Evolutionary conservation across 257 asterid species (phyloP).

Genomic region (Petunia axillaris): DNA sequence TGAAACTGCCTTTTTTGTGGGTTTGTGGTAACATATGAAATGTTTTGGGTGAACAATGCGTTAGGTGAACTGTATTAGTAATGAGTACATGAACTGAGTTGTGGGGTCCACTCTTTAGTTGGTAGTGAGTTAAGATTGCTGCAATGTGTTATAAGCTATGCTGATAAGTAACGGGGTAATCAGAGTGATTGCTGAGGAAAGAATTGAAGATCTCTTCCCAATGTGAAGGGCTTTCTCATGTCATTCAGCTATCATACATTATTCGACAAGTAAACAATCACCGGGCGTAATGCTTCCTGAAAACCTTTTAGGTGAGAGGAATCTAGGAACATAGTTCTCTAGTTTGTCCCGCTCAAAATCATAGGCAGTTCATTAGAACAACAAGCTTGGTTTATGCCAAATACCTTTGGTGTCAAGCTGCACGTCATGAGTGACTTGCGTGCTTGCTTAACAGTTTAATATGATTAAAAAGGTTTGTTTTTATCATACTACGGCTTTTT

Average conservation of each 20-base stretch:
- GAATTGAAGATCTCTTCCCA: not conserved
- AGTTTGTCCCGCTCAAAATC: not conserved
- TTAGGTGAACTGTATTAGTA: not conserved
- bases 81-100: conserved; percentile 1
- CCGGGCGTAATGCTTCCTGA: not conserved
- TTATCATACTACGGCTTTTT: no score
- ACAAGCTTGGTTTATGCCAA: not conserved
- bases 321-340: not conserved
- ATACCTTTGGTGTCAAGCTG: not conserved
- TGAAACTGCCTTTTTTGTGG: no score
- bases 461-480: not conserved
- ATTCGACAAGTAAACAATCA: not conserved
- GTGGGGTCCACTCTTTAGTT: not conserved
- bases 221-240: not conserved
- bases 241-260: not conserved
- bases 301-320: not conserved
- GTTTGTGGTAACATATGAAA: not conserved
- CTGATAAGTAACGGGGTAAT: not conserved
- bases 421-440: not conserved
- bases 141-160: not conserved
- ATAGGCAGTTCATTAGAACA: not conserved
- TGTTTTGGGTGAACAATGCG: not conserved
- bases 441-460: not conserved
- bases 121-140: not conserved
- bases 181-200: not conserved